Evolutionary conservation across 495 filamentous ascomycete genomes (phyloP), one percentile per base, ranked within the genome.

Genomic region (Penicillium silybi): DNA sequence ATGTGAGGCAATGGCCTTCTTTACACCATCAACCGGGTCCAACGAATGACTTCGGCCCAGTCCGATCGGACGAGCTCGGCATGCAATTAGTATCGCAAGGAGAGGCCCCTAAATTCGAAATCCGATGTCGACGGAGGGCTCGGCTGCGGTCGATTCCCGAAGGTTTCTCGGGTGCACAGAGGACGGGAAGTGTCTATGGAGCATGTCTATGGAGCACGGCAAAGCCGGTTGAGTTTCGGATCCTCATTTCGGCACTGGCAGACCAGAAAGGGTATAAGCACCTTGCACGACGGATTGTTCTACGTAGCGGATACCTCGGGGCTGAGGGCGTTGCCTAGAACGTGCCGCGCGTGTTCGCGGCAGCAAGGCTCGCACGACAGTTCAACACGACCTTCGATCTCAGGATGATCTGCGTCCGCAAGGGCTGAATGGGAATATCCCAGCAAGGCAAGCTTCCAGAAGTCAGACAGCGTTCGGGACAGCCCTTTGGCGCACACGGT

Each of bases 401-500:
- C 9, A 10, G 9, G 13, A 13, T 32, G 11, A 13, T 32, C 29
- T 32, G 29, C 29, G 29, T 4, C 9, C 29, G 29, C 29, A 32
- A 10, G 11, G 13, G 29, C 9, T 32, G 29, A 10, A 32, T 13
- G 11, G 10, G 29, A 32, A 13, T 32, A 3, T 13, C 18, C 15
- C 18, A 39, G 37, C 47, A 40, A 27, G 53, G 53, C 41, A 50
- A 34, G 42, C 35, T 50, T 56, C 53, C 50, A 49, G 52, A 54
- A 49, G 5, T 1, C 5, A 18, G 2, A 4, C 35, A 16, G 35
- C 15, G 15, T 38, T 29, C 9, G 3, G 2, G 26, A 29, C 9
- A 10, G 26, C 22, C 22, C 22, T 23, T 23, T 23, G 22, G 22
- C 22, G 22, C 22, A 23, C n/a, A 10, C 26, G 26, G 26, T 2